Evolutionary conservation across 345 rosid genomes (phyloP).

Genomic region (Euphorbia tirucalli): DNA sequence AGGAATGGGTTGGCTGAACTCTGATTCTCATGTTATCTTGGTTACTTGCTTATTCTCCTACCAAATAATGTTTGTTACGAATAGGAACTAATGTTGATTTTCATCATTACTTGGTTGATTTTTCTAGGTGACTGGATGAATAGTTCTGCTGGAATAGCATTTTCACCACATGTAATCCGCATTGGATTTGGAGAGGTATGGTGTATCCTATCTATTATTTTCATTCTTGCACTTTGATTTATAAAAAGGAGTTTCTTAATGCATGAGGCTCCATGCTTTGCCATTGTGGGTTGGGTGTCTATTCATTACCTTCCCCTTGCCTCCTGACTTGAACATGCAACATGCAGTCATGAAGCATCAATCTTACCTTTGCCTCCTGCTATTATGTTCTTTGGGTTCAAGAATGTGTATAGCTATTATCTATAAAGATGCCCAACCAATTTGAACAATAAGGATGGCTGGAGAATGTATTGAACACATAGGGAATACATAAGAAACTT

Average conservation of each 20-base stretch:
- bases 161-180: conserved; percentile 87
- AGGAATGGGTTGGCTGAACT: too few relatives aligned
- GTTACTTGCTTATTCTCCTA: too few relatives aligned
- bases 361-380: background rate
- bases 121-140: conserved; percentile 99
- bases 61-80: too few relatives aligned
- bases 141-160: conserved; percentile 88
- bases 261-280: too few relatives aligned
- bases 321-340: background rate
- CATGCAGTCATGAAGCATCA: background rate
- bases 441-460: background rate
- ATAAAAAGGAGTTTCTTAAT: background rate
- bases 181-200: conserved; percentile 84
- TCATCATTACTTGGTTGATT: conserved; percentile 13
- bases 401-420: too few relatives aligned
- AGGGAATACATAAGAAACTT: background rate
- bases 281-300: background rate
- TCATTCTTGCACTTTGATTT: conserved; percentile 3
- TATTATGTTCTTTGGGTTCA: background rate
- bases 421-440: too few relatives aligned
- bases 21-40: too few relatives aligned
- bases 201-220: background rate
- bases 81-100: background rate
- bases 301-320: background rate
- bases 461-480: background rate